These are phyloP conservation scores for Talaromyces pinophilus DNA, from an alignment of 2,329 filamentous ascomycete species.

Conservation along the genomic window DNA sequence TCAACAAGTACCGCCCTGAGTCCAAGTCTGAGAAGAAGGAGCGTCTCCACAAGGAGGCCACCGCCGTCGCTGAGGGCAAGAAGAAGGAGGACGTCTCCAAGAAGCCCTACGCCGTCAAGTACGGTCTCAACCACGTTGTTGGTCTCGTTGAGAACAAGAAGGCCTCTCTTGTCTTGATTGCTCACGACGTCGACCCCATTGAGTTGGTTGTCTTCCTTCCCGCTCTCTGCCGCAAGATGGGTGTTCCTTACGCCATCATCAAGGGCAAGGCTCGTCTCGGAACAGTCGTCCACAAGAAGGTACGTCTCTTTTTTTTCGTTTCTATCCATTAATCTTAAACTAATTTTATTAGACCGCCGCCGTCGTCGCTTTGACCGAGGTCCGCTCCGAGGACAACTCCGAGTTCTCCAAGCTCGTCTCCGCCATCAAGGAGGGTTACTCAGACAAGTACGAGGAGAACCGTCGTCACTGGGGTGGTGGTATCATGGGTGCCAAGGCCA, in stretches of 20 bases:
- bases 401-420: constrained; percentile 97
- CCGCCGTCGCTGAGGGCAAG: constrained; percentile 96
- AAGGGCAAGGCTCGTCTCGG: constrained; percentile 99
- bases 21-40: constrained; percentile 99
- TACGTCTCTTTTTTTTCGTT: constrained; percentile 41
- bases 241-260: constrained; percentile 96
- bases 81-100: constrained; percentile 99
- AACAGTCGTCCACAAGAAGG: constrained; percentile 99
- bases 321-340: neutral
- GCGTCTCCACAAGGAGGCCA: constrained; percentile 96
- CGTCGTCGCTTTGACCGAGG: constrained; percentile 92
- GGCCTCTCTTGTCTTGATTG: constrained; percentile 94
- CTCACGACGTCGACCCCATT: constrained; percentile 99
- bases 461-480: constrained; percentile 98
- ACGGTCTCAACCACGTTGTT: constrained; percentile 99
- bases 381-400: constrained; percentile 95
- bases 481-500: constrained; percentile 98
- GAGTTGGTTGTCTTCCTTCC: constrained; percentile 99
- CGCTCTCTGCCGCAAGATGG: constrained; percentile 99
- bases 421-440: constrained; percentile 96
- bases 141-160: constrained; percentile 99
- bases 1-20: constrained; percentile 99
- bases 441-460: constrained; percentile 89
- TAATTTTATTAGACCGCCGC: constrained; percentile 71
- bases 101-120: constrained; percentile 99